phyloP scores from a whole-genome alignment of 306 rosid genomes.

The Gastrolobium villosum region DNA sequence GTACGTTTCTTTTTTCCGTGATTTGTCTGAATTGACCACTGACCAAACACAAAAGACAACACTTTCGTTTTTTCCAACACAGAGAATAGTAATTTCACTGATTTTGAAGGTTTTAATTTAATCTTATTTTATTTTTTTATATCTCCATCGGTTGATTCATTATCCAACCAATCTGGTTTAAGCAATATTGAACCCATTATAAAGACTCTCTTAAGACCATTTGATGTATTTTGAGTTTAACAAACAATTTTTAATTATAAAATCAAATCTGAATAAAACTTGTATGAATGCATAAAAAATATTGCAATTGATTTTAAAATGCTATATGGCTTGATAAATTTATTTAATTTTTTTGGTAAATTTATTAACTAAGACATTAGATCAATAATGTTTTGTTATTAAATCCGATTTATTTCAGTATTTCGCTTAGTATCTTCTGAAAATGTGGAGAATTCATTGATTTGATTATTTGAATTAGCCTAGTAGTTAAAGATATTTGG shows the following conservation, averaged over 20 bases:
- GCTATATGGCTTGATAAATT: background rate
- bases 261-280: too few species aligned
- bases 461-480: background rate
- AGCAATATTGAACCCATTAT: too few species aligned
- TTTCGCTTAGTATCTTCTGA: background rate
- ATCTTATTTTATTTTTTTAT: too few species aligned
- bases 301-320: background rate
- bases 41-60: constrained; percentile 45
- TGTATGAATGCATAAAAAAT: too few species aligned
- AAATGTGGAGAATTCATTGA: background rate
- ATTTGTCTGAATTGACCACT: constrained; percentile 40
- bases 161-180: too few species aligned
- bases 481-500: background rate
- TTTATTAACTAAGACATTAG: background rate
- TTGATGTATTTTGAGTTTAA: too few species aligned
- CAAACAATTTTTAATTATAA: too few species aligned
- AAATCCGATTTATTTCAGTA: background rate
- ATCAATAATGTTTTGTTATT: too few species aligned
- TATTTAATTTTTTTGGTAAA: background rate
- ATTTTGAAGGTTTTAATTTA: constrained; percentile 36
- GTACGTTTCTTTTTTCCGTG: constrained; percentile 54
- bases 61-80: constrained; percentile 24
- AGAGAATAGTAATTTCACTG: constrained; percentile 10
- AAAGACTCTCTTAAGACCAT: too few species aligned
- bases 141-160: too few species aligned